A percentile compares a stretch with the other conserved stretches of the same genome.
These are phyloP conservation scores for Apiospora hydei DNA, from an alignment of 2,329 filamentous ascomycete genomes.

Conservation along the genomic window DNA sequence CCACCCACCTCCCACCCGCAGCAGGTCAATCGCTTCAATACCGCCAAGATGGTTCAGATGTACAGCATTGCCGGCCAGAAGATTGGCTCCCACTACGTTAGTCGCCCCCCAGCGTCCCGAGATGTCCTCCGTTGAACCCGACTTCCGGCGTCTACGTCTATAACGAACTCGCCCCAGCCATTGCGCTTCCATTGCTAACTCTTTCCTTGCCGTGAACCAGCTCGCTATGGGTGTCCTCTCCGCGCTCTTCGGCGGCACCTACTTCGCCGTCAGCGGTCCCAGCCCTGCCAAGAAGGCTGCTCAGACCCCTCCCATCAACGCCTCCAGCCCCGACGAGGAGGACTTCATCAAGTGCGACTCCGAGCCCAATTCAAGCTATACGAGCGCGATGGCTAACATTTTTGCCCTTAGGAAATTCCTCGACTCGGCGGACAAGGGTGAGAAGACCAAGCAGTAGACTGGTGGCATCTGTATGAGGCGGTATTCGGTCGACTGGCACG, in stretches of 20 bases:
- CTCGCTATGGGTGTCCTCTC: conserved; percentile 65
- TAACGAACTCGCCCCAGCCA: background rate
- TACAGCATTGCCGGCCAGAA: conserved; percentile 67
- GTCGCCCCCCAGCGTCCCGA: conserved; percentile 39
- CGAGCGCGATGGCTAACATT: conserved; percentile 28
- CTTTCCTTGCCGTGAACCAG: conserved; percentile 43
- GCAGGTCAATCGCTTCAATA: conserved; percentile 36
- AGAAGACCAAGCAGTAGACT: conserved; percentile 53
- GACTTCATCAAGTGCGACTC: conserved; percentile 68
- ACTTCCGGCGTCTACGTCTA: background rate
- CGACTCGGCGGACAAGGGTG: conserved; percentile 50
- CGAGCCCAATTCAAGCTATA: background rate
- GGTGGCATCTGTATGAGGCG: conserved; percentile 24
- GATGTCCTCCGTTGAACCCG: conserved; percentile 6
- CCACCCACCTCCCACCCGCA: conserved; percentile 30
- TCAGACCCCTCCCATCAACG: conserved; percentile 66
- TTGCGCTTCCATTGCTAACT: conserved; percentile 21
- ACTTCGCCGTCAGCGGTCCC: conserved; percentile 53
- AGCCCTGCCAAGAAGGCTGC: conserved; percentile 48
- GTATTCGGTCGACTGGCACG: conserved; percentile 23
- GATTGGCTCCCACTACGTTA: conserved; percentile 67
- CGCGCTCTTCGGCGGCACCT: conserved; percentile 57
- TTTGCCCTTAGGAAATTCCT: conserved; percentile 52
- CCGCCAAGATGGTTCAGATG: conserved; percentile 54
- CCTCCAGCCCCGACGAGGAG: conserved; percentile 67